These are phyloP conservation scores for Paracoccidioides brasiliensis DNA, from an alignment of 2,329 filamentous ascomycete genomes.

Conservation along the genomic window DNA sequence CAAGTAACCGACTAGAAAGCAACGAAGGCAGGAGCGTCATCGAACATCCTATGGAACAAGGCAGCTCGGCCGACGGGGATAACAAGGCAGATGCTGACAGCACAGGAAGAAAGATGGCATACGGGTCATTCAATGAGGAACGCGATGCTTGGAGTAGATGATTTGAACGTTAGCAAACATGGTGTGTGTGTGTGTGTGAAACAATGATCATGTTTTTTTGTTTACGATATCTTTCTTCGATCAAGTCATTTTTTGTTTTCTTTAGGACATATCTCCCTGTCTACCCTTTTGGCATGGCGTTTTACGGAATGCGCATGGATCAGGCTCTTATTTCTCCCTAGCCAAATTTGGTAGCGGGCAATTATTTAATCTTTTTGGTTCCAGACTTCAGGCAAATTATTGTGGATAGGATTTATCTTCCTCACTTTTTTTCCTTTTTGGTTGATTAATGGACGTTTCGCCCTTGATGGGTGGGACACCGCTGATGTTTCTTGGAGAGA, in stretches of 20 bases:
- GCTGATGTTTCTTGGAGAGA: no score
- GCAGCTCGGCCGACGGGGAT: not conserved
- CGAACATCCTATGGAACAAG: not conserved
- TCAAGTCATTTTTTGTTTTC: not conserved
- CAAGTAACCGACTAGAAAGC: not conserved
- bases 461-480: no score
- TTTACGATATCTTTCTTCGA: not conserved
- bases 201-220: not conserved
- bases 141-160: constrained; percentile 15
- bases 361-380: no score
- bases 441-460: no score
- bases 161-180: not conserved
- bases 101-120: constrained; percentile 14
- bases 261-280: not conserved
- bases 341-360: no score
- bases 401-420: no score
- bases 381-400: no score
- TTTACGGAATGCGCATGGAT: not conserved
- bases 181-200: not conserved
- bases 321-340: not conserved
- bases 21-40: not conserved
- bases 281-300: not conserved
- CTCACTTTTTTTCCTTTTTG: no score
- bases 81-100: constrained; percentile 11
- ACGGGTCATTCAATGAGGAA: constrained; percentile 26